These are phyloP conservation scores for Fraxinus quadrangulata DNA, from an alignment of 257 asterid genomes.

Conservation along the genomic window DNA sequence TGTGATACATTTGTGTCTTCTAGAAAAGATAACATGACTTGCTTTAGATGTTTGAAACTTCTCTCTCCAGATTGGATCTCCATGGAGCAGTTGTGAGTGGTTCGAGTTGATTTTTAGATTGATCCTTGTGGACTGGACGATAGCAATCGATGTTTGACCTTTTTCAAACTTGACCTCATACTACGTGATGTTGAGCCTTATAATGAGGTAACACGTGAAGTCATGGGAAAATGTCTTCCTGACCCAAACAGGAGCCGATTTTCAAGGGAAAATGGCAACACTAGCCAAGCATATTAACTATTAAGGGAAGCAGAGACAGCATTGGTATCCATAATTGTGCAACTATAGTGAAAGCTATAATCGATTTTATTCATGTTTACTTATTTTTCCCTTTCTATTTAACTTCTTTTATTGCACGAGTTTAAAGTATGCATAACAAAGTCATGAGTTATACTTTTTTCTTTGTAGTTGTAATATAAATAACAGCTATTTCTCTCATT, in stretches of 20 bases:
- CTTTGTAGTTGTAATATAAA: too few relatives aligned
- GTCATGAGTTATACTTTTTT: not conserved
- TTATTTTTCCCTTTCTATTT: not conserved
- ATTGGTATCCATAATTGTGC: conserved; percentile 35
- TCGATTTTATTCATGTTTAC: not conserved
- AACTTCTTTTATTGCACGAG: not conserved
- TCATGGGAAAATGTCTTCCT: conserved; percentile 17
- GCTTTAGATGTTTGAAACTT: too few relatives aligned
- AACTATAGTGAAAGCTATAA: not conserved
- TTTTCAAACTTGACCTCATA: too few relatives aligned
- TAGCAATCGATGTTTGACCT: too few relatives aligned
- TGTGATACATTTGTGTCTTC: too few relatives aligned
- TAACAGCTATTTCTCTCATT: too few relatives aligned
- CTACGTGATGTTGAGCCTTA: not conserved
- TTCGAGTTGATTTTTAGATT: too few relatives aligned
- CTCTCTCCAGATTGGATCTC: too few relatives aligned
- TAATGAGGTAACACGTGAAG: conserved; percentile 23
- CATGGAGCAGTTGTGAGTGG: too few relatives aligned
- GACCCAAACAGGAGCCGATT: not conserved
- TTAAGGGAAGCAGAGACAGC: conserved; percentile 38
- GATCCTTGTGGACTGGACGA: too few relatives aligned
- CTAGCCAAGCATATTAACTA: conserved; percentile 18
- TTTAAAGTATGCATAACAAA: conserved; percentile 6
- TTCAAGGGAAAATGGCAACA: not conserved
- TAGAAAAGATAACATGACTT: too few relatives aligned